Conservation (phyloP, 1,284 basidiomycete species). For the Apiotrichum siamense region DNA sequence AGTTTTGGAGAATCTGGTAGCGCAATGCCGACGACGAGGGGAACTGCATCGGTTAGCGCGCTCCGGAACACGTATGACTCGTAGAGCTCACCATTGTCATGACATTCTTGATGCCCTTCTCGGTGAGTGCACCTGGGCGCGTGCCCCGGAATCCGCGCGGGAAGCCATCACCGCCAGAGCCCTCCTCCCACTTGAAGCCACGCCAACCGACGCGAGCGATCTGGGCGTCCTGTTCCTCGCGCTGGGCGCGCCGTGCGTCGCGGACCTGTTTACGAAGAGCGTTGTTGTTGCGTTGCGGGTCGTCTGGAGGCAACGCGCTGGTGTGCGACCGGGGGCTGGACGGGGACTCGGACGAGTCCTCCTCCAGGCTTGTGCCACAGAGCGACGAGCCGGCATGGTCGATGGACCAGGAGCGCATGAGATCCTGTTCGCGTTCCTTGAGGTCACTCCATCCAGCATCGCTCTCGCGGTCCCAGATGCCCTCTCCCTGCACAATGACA, state of each 20-base stretch:
- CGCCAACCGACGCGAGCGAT: constrained; percentile 39
- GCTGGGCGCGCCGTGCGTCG: constrained; percentile 16
- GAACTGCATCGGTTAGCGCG: constrained; percentile 38
- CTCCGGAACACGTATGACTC: constrained; percentile 8
- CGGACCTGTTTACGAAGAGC: constrained; percentile 6
- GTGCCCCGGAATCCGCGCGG: constrained; percentile 49
- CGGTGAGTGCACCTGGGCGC: constrained; percentile 64
- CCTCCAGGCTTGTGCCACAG: constrained; percentile 10
- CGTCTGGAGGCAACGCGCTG: background rate
- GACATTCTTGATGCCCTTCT: constrained; percentile 79
- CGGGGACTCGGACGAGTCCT: constrained; percentile 1
- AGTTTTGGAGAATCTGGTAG: constrained; percentile 51
- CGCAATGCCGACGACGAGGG: constrained; percentile 52
- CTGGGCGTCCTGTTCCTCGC: constrained; percentile 21
- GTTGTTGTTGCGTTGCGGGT: background rate
- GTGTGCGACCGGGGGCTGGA: constrained; percentile 10
- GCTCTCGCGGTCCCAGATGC: constrained; percentile 85
- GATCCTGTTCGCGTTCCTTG: constrained; percentile 58
- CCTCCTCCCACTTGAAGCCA: constrained; percentile 44
- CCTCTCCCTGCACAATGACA: constrained; percentile 76
- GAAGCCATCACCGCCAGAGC: constrained; percentile 34
- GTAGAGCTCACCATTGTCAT: constrained; percentile 75
- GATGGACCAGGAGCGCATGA: constrained; percentile 21
- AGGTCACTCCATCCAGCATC: constrained; percentile 78
- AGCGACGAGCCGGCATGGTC: constrained; percentile 2